Conservation (phyloP, 768 basidiomycete species). For the Fomitopsis pulvina region DNA sequence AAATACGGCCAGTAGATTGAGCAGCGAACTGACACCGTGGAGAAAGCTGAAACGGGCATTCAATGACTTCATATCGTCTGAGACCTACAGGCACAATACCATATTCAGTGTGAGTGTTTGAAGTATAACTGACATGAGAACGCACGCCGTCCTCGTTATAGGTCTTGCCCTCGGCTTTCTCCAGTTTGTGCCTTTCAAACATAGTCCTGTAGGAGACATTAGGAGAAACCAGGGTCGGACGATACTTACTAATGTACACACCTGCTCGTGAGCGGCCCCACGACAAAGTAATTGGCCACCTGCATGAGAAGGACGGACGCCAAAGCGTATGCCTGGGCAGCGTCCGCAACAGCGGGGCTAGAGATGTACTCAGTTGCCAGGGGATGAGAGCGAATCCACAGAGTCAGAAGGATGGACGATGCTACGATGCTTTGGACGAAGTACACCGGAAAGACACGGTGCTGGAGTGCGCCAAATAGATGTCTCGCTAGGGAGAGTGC, state of each 20-base stretch:
- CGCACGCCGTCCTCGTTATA: constrained; percentile 61
- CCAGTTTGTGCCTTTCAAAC: constrained; percentile 64
- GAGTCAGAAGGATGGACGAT: constrained; percentile 45
- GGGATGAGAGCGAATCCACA: constrained; percentile 55
- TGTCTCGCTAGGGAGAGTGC: constrained; percentile 43
- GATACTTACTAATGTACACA: constrained; percentile 26
- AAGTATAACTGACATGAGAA: constrained; percentile 10
- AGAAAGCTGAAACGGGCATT: constrained; percentile 59
- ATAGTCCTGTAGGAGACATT: constrained; percentile 45
- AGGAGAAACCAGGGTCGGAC: neutral
- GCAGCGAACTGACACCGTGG: constrained; percentile 64
- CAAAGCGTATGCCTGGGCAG: constrained; percentile 58
- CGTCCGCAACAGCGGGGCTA: constrained; percentile 48
- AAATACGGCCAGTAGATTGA: constrained; percentile 56
- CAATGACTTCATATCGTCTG: constrained; percentile 60
- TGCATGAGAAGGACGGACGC: constrained; percentile 41
- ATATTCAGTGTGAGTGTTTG: constrained; percentile 1
- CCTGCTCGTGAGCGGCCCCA: constrained; percentile 72
- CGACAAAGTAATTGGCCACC: constrained; percentile 55
- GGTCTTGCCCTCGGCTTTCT: constrained; percentile 66
- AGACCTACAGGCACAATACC: constrained; percentile 38
- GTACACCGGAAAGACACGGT: constrained; percentile 69
- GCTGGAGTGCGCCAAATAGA: constrained; percentile 69
- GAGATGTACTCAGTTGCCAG: constrained; percentile 42
- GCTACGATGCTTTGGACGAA: constrained; percentile 55